Conservation (phyloP, 768 basidiomycete genomes). For the Tricholoma hemisulphureum region DNA sequence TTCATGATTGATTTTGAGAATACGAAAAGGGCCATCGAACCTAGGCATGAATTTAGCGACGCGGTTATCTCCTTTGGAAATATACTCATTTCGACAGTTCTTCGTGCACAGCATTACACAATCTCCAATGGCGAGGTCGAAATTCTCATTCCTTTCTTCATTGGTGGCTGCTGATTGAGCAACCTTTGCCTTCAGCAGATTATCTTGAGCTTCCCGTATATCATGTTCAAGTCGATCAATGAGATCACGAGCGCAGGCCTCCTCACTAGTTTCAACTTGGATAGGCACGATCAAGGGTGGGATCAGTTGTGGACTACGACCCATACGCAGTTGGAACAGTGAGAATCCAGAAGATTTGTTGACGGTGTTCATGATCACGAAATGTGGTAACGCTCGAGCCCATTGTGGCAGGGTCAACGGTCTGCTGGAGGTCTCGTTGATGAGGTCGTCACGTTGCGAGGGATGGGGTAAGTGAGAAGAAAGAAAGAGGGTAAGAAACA, state of each 20-base stretch:
- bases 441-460: no score
- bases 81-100: slow-evolving; percentile 21
- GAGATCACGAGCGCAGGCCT: slow-evolving; percentile 10
- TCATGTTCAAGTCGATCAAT: neutral
- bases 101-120: slow-evolving; percentile 30
- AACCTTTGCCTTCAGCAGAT: slow-evolving; percentile 6
- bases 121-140: slow-evolving; percentile 8
- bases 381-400: neutral
- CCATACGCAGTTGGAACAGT: neutral
- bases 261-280: neutral
- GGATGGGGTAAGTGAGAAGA: no score
- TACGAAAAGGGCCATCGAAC: slow-evolving; percentile 25
- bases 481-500: no score
- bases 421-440: no score
- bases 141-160: neutral
- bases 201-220: slow-evolving; percentile 3
- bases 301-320: slow-evolving; percentile 20
- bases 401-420: no score
- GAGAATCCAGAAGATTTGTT: slow-evolving; percentile 27
- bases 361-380: slow-evolving; percentile 26
- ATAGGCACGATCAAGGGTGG: slow-evolving; percentile 8
- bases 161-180: neutral
- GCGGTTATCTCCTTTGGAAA: slow-evolving; percentile 17
- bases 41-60: slow-evolving; percentile 39
- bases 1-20: slow-evolving; percentile 16